Evolutionary conservation across 148 eudicot species (phyloP).

Genomic region (Camellia granthamiana): DNA sequence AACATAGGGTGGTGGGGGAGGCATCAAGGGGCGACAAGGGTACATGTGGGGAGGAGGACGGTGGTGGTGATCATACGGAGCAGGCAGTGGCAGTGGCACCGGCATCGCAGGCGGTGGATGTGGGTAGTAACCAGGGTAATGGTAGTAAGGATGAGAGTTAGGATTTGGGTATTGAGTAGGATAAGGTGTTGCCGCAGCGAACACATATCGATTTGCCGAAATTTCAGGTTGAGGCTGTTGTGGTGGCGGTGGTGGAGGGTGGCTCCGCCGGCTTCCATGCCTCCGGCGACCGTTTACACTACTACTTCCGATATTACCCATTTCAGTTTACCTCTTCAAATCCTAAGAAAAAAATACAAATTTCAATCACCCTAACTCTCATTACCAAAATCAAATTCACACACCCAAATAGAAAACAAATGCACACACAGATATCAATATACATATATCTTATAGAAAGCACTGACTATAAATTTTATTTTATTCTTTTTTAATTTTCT

Average conservation of each 20-base stretch:
- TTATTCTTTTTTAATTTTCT: no score
- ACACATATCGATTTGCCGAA: conserved; percentile 56
- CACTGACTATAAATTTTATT: neutral
- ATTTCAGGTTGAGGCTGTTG: conserved; percentile 47
- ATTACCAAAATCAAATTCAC: neutral
- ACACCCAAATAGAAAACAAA: neutral
- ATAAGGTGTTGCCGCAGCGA: conserved; percentile 77
- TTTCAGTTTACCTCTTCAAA: conserved; percentile 20
- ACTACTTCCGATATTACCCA: conserved; percentile 70
- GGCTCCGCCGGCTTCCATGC: conserved; percentile 33
- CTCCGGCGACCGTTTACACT: conserved; percentile 51
- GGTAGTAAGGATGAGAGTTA: conserved; percentile 56
- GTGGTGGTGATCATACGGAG: conserved; percentile 81
- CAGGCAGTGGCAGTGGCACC: conserved; percentile 65
- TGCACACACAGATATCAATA: neutral
- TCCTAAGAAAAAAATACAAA: neutral
- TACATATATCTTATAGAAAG: neutral
- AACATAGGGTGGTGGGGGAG: conserved; percentile 50
- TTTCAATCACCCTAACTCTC: neutral
- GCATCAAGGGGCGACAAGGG: conserved; percentile 59
- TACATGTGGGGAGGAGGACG: conserved; percentile 42
- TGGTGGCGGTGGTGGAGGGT: conserved; percentile 43
- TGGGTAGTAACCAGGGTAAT: conserved; percentile 69
- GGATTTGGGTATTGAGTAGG: conserved; percentile 61
- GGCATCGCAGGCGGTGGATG: conserved; percentile 47